Percentiles rank a stretch among this genome's conserved stretches.
These are phyloP conservation scores for Aristolochia fimbriata DNA, from an alignment of 164 flowering plant species.

Conservation along the genomic window DNA sequence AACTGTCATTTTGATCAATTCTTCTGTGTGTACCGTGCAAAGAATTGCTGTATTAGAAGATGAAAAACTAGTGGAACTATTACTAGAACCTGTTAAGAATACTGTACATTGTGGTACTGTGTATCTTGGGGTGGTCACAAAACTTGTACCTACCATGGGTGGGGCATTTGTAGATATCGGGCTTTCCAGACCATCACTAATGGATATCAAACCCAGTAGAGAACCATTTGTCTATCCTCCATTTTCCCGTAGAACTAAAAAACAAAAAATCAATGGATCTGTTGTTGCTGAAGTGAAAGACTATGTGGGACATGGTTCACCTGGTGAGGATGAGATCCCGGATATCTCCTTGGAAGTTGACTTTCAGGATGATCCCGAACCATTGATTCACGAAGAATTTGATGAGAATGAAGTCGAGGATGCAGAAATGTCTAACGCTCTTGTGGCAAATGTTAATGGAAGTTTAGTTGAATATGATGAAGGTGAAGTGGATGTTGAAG, in stretches of 20 bases:
- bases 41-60: conserved; percentile 89
- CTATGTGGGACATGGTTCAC: conserved; percentile 16
- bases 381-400: conserved; percentile 31
- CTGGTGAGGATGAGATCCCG: conserved; percentile 18
- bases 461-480: conserved; percentile 23
- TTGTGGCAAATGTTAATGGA: conserved; percentile 39
- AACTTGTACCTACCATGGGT: conserved; percentile 91
- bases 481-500: conserved; percentile 29
- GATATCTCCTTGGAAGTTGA: conserved; percentile 26
- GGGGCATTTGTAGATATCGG: conserved; percentile 98
- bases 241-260: conserved; percentile 28
- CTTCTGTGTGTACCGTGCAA: conserved; percentile 92
- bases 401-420: conserved; percentile 47
- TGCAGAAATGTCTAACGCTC: conserved; percentile 30
- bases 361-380: conserved; percentile 28
- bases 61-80: conserved; percentile 71
- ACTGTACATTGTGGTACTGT: conserved; percentile 86
- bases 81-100: conserved; percentile 83
- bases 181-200: conserved; percentile 59
- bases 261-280: conserved; percentile 22
- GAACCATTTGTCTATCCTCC: conserved; percentile 80
- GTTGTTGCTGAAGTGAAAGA: conserved; percentile 15
- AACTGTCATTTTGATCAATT: conserved; percentile 72
- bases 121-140: conserved; percentile 77
- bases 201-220: conserved; percentile 65